Base-by-base conservation (phyloP, 352 stramenopile genomes). In the Pythium oligandrum region DNA sequence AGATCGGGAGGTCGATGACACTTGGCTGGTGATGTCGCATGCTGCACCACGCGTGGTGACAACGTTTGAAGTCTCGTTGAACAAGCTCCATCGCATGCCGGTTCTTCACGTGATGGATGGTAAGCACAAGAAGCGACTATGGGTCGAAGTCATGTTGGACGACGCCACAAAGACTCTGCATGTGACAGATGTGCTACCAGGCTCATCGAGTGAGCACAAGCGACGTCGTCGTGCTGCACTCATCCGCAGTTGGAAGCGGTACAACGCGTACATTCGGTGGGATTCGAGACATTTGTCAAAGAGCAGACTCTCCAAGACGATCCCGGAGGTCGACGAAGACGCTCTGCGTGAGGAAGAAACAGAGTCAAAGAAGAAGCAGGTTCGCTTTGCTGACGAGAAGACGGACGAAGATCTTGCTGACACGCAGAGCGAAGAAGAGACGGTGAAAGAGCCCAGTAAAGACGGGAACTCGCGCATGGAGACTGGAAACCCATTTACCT, bases 101-200 rank as follows among this genome's bases (percentile, higher is more conserved):
- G 82, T 79, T n/a, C 78, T 92, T 6, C 78, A 93, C 55, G 53
- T 93, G n/a, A 73, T 67, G 36, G 76, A 89, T 39, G 73, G 73
- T 3, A 76, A 83, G 39, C 12, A 55, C 11, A 83, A 83, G 37
- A 83, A 75, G 43, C 67, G 83, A 10, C 57, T 93, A 30, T 93
- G 81, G 79, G 70, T 84, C 26, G 79, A 91, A 70, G 80, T 93
- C 4, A 43, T 82, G 34, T 68, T 93, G 3, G 81, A 92, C 31
- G 78, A 89, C 54, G 81, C 83, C 5, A 88, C 81, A 2, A 93
- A 93, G 58, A 90, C 79, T 3, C 64, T 93, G 12, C 53, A 86
- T 11, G 77, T 93, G 34, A 93, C 80, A 4, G 83, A 93, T 62
- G 81, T 90, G 62, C 64, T 93, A 0, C 83, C 83, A 34, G 83